Evolutionary conservation across 2,329 filamentous ascomycete species (phyloP), one percentile per base, ranked within the genome.

Genomic region (Rhynchosporium agropyri): DNA sequence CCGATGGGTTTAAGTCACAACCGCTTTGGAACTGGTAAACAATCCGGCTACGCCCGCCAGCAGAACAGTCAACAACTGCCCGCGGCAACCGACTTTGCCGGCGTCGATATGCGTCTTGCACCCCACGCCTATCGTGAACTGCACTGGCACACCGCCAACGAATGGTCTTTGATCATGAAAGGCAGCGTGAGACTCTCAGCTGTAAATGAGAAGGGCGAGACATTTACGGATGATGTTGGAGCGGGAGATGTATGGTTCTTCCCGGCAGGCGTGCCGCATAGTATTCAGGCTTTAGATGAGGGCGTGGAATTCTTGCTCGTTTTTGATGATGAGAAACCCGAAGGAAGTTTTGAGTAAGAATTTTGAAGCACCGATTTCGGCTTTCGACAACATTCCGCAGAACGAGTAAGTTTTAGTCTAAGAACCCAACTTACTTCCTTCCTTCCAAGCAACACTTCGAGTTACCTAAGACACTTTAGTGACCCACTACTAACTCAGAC

Each of bases 291-390:
- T 0, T 79, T 85, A 12, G 81, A 81, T 3, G 76, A 80, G 38
- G 84, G 84, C 0, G 77, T 75, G 46, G 84, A 87, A 70, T 87
- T 86, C 70, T 76, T 87, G 1, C 77, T 87, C 2, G 80, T 88
- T 55, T 88, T 88, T 67, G 81, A 88, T 73, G 75, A 81, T 61
- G 12, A 63, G 64, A 31, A 70, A 70, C 45, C 68, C 70, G 8
- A 79, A 76, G 73, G 74, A 76, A 15, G 83, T 86, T 2, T 76
- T 85, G 49, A 78, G 82, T 31, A 85, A 86, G 72, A 79, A 85
- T 67, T 74, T 86, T 13, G 76, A 80, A 53, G 76, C 80, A 2
- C 76, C 81, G 33, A 71, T 81, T 26, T 75, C 77, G 3, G 78
- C 78, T 4, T 81, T 85, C 7, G 76, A 81, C 45, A 68, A 80